phyloP scores from a whole-genome alignment of 2,329 filamentous ascomycete genomes.

The Fusarium floridanum region DNA sequence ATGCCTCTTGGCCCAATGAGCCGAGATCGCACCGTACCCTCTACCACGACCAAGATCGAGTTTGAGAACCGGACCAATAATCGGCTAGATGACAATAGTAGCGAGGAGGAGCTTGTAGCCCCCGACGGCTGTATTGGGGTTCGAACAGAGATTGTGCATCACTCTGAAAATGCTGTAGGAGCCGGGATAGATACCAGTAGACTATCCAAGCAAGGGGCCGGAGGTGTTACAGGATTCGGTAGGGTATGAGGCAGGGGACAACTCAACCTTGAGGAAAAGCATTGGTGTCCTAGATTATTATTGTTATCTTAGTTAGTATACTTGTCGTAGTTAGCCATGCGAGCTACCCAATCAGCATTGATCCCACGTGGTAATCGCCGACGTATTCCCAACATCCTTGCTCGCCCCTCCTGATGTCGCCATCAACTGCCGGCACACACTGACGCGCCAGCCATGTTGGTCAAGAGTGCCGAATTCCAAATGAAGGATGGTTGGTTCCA shows the following conservation, averaged over 20 bases:
- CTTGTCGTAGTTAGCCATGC: neutral
- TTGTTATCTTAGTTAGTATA: too few relatives aligned
- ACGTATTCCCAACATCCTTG: neutral
- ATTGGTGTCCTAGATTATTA: neutral
- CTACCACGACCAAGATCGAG: neutral
- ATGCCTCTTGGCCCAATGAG: constrained; percentile 30
- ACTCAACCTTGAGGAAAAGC: neutral
- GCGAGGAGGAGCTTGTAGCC: constrained; percentile 27
- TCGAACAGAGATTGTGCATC: constrained; percentile 22
- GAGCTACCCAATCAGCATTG: neutral
- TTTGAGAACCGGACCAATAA: constrained; percentile 29
- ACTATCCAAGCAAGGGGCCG: neutral
- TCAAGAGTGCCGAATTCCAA: neutral
- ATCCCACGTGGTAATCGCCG: neutral
- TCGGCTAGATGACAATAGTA: constrained; percentile 18
- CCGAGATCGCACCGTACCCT: neutral
- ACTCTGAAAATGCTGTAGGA: neutral
- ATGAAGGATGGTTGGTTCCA: neutral
- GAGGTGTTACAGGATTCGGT: neutral
- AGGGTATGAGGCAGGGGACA: neutral
- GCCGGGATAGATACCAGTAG: neutral
- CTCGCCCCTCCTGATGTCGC: neutral
- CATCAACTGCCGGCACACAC: neutral
- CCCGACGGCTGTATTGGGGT: constrained; percentile 24
- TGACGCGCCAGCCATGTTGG: neutral